These are phyloP conservation scores for Anthracocystis walkeri DNA, from an alignment of 1,284 basidiomycete species.

Conservation along the genomic window DNA sequence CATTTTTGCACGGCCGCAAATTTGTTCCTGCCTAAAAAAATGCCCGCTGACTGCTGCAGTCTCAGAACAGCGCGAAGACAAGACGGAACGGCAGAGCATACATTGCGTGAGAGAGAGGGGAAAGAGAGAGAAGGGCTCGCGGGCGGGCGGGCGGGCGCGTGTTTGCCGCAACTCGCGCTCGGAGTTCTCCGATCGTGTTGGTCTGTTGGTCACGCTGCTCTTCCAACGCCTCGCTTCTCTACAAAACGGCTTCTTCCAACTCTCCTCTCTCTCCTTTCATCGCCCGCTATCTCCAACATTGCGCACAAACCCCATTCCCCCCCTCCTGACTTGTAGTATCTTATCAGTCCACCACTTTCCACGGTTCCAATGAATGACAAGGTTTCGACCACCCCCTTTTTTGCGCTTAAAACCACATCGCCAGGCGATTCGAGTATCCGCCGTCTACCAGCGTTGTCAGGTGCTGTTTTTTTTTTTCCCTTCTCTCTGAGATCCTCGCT, in stretches of 20 bases:
- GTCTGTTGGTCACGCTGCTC: neutral
- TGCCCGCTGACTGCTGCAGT: too few relatives aligned
- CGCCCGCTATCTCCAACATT: too few relatives aligned
- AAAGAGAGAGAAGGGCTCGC: neutral
- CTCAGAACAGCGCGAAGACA: too few relatives aligned
- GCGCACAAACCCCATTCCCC: too few relatives aligned
- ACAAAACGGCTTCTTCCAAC: neutral
- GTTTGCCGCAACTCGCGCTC: neutral
- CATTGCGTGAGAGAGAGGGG: neutral
- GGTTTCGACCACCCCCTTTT: neutral
- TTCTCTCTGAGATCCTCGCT: neutral
- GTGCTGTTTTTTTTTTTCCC: neutral
- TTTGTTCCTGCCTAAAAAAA: too few relatives aligned
- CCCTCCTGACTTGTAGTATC: neutral
- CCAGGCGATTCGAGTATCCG: neutral
- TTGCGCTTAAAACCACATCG: slow-evolving; percentile 1
- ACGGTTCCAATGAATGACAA: neutral
- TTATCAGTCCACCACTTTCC: neutral
- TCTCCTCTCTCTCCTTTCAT: neutral
- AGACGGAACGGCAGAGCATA: too few relatives aligned
- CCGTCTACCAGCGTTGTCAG: neutral
- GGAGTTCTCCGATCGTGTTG: neutral
- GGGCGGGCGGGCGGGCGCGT: too few relatives aligned
- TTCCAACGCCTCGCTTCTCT: neutral
- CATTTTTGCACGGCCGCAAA: too few relatives aligned